Evolutionary conservation across 2,329 filamentous ascomycete species (phyloP), one percentile per base, ranked within the genome.

Genomic region (Sclerotinia nivalis): DNA sequence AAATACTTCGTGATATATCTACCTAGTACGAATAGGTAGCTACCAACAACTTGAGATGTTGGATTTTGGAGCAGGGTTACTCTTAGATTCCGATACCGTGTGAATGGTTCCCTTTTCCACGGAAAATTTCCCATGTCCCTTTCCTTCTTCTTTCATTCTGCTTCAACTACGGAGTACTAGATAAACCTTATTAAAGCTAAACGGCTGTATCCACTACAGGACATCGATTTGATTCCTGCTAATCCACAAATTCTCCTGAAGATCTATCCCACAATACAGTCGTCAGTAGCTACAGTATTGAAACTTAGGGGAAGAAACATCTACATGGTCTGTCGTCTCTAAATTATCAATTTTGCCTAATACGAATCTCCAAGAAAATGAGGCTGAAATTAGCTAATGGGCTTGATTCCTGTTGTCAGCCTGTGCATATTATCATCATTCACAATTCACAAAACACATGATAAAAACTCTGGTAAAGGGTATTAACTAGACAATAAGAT

Each of bases 401-500:
- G 28, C 12, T 62, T 31, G 20, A 49, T 49, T 34, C 34, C 28
- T n/a, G n/a, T 49, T n/a, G n/a, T 49, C 45, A 49, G 12, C 12
- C 18, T n/a, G 7, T 49, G 10, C 5, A 49, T 31, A 6, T 34
- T 20, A 15, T 28, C 31, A 43, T 40, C 7, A n/a, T 58, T 37
- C 34, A 52, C n/a, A 9, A 4, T 40, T 65, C 34, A 65, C 34
- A 52, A 8, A 13, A 34, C 34, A 25, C 34, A 28, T 15, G 18
- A 54, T 43, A 15, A 52, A 40, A 34, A 52, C 34, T 37, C n/a
- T 52, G 15, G 47, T 65, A 52, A 64, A 43, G 61, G 47, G 61
- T 65, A 65, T 65, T 65, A 65, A 65, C 47, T 40, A 65, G 61
- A 65, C 61, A 65, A 45, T 64, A 54, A 45, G 28, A 43, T 50